Percentiles rank a stretch among this genome's conserved stretches.
These are phyloP conservation scores for Talaromyces proteolyticus DNA, from an alignment of 495 filamentous ascomycete genomes.

Conservation along the genomic window DNA sequence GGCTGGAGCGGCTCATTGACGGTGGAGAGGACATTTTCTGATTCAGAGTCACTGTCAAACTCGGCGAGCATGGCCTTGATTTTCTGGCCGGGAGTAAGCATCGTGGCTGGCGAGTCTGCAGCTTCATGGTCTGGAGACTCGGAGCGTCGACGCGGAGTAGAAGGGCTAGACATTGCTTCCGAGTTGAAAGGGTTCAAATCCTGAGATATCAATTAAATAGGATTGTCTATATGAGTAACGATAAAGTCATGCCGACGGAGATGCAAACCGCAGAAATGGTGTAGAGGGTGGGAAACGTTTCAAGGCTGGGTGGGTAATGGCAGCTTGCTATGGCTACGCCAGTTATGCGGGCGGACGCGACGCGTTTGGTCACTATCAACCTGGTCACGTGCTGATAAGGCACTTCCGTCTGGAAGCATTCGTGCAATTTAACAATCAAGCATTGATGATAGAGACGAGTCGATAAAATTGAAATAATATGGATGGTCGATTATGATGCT, in stretches of 20 bases:
- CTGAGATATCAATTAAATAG: background rate
- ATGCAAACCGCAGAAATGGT: background rate
- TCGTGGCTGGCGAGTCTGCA: constrained; percentile 21
- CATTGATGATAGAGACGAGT: too few relatives aligned
- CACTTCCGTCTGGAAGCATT: too few relatives aligned
- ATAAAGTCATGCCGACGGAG: background rate
- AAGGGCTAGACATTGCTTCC: constrained; percentile 30
- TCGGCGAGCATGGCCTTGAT: constrained; percentile 62
- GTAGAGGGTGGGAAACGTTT: too few relatives aligned
- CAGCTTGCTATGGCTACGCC: background rate
- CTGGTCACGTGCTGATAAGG: constrained; percentile 4
- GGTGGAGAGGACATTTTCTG: constrained; percentile 30
- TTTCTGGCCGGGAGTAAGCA: constrained; percentile 64
- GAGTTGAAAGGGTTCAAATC: background rate
- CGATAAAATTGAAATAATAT: too few relatives aligned
- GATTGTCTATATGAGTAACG: too few relatives aligned
- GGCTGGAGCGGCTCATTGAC: constrained; percentile 8
- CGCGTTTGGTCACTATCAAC: background rate
- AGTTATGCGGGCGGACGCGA: background rate
- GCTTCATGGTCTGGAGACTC: constrained; percentile 17
- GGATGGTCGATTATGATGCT: too few relatives aligned
- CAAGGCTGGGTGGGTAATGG: background rate
- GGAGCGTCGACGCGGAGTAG: constrained; percentile 39
- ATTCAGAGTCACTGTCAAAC: constrained; percentile 54
- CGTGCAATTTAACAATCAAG: too few relatives aligned